Conservation (phyloP, 495 filamentous ascomycete species). For the Penicillium bovifimosum region DNA sequence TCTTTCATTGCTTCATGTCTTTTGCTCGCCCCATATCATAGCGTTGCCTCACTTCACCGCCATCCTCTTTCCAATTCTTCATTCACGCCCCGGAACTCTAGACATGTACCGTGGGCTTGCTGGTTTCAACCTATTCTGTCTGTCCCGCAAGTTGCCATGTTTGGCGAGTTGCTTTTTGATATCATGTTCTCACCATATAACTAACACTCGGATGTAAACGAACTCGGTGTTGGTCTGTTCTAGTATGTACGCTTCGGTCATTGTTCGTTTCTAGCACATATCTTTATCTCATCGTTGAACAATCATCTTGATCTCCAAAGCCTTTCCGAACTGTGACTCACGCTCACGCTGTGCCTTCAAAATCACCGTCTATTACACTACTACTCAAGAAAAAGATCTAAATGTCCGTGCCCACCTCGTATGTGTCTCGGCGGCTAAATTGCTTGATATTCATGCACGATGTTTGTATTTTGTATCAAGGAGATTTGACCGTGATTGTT, state of each 20-base stretch:
- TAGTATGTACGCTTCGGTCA: neutral
- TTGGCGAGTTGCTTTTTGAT: neutral
- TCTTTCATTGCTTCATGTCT: constrained; percentile 2
- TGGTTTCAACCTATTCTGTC: neutral
- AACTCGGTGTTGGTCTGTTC: neutral
- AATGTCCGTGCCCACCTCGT: too few species aligned
- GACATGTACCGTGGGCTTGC: neutral
- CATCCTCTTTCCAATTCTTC: neutral
- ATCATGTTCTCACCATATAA: neutral
- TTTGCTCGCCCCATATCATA: constrained; percentile 1
- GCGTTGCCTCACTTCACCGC: neutral
- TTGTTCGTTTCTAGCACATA: neutral
- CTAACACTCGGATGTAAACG: constrained; percentile 3
- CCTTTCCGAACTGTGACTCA: too few species aligned
- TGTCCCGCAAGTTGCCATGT: neutral
- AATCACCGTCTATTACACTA: too few species aligned
- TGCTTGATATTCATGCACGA: too few species aligned
- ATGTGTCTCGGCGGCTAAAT: too few species aligned
- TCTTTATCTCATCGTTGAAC: too few species aligned
- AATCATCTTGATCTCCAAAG: too few species aligned
- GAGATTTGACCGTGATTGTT: too few species aligned
- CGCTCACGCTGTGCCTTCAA: too few species aligned
- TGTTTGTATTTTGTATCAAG: too few species aligned
- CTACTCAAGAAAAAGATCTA: too few species aligned
- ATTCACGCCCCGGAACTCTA: neutral